phyloP scores from a whole-genome alignment of 768 basidiomycete genomes.

The Amanita pseudoporphyria region DNA sequence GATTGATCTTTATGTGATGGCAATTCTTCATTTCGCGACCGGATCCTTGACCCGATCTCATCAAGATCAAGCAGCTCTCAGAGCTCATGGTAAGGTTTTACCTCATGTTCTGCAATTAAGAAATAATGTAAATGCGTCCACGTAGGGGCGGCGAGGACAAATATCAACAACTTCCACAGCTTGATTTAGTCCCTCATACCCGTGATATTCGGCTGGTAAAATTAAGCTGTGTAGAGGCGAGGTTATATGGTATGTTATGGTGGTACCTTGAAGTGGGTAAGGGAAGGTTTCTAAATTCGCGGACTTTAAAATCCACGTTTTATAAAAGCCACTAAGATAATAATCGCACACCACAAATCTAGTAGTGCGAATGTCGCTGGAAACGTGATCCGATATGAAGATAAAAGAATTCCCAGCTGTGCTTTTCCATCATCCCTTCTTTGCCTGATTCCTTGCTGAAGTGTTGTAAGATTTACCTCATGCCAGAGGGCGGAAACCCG shows the following conservation, averaged over 20 bases:
- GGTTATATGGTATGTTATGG: background rate
- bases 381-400: background rate
- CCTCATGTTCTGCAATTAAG: background rate
- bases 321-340: background rate
- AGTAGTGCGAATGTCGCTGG: too few relatives aligned
- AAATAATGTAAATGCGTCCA: background rate
- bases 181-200: background rate
- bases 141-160: background rate
- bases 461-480: background rate
- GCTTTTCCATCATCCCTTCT: background rate
- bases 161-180: background rate
- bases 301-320: constrained; percentile 3
- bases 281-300: background rate
- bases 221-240: background rate
- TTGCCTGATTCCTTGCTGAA: background rate
- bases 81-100: background rate
- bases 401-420: background rate
- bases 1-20: constrained; percentile 4
- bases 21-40: background rate
- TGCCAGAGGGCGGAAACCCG: background rate
- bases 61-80: background rate
- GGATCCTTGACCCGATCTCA: background rate
- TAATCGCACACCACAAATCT: background rate
- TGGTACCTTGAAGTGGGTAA: background rate
- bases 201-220: background rate